Evolutionary conservation across 2,329 filamentous ascomycete genomes (phyloP).

Genomic region (Phyllosticta citribraziliensis): DNA sequence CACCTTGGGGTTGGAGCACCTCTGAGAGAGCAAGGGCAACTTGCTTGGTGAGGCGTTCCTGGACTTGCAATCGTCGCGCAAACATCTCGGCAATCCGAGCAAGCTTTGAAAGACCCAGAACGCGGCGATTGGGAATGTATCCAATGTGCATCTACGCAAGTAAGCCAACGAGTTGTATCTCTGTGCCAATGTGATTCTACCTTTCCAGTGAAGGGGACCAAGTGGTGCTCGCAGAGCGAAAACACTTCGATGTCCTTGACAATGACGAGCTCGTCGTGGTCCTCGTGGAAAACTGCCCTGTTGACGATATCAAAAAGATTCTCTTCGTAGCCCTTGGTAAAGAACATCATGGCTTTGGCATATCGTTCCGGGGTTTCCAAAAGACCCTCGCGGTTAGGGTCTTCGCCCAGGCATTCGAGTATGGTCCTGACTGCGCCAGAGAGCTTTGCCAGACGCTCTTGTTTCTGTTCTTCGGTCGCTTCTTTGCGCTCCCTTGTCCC

Average conservation of each 20-base stretch:
- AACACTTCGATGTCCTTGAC: slow-evolving; percentile 96
- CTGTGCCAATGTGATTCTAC: slow-evolving; percentile 35
- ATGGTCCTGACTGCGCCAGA: slow-evolving; percentile 54
- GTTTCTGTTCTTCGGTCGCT: slow-evolving; percentile 48
- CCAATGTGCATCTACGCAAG: slow-evolving; percentile 83
- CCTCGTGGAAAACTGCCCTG: slow-evolving; percentile 87
- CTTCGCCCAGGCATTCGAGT: slow-evolving; percentile 56
- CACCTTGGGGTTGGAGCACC: slow-evolving; percentile 84
- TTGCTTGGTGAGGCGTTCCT: slow-evolving; percentile 92
- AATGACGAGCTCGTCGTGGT: slow-evolving; percentile 94
- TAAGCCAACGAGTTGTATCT: slow-evolving; percentile 7
- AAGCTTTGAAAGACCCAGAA: slow-evolving; percentile 91
- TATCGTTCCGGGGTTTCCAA: slow-evolving; percentile 71
- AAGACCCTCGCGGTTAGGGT: slow-evolving; percentile 54
- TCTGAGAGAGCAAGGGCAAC: slow-evolving; percentile 91
- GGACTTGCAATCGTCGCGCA: slow-evolving; percentile 82
- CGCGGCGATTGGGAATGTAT: slow-evolving; percentile 84
- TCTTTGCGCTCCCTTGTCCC: slow-evolving; percentile 56
- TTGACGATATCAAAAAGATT: slow-evolving; percentile 89
- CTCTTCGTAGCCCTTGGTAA: slow-evolving; percentile 95
- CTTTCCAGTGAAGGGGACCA: slow-evolving; percentile 94
- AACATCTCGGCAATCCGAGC: slow-evolving; percentile 97
- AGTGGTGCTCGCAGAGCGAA: slow-evolving; percentile 90
- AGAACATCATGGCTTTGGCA: slow-evolving; percentile 88
- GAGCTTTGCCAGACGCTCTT: slow-evolving; percentile 49